Evolutionary conservation across 2,329 filamentous ascomycete genomes (phyloP).

Genomic region (Microcyclosporella mali): DNA sequence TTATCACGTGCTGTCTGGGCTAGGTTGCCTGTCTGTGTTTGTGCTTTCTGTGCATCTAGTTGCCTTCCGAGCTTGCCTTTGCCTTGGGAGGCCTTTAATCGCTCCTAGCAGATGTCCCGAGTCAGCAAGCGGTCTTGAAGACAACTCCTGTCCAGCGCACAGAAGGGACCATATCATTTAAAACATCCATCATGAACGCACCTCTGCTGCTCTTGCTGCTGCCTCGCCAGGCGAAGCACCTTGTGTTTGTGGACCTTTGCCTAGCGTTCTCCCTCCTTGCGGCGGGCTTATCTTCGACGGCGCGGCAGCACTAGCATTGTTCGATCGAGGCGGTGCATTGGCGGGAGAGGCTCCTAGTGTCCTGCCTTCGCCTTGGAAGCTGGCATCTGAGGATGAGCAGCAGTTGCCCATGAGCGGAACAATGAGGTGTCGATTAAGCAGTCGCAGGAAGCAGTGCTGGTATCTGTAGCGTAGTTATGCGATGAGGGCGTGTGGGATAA

Average conservation of each 20-base stretch:
- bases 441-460: neutral
- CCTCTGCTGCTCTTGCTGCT: conserved; percentile 80
- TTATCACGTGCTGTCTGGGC: conserved; percentile 63
- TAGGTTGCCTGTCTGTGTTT: conserved; percentile 63
- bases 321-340: conserved; percentile 38
- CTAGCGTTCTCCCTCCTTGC: conserved; percentile 54
- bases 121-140: too few relatives aligned
- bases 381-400: conserved; percentile 67
- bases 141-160: too few relatives aligned
- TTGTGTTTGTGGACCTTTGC: conserved; percentile 36
- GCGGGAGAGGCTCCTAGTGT: conserved; percentile 56
- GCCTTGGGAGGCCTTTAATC: conserved; percentile 54
- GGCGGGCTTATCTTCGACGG: conserved; percentile 45
- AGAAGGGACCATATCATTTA: too few relatives aligned
- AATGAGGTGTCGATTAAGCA: neutral
- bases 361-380: conserved; percentile 67
- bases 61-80: conserved; percentile 66
- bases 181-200: conserved; percentile 39
- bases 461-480: too few relatives aligned
- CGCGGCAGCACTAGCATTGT: conserved; percentile 33
- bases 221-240: conserved; percentile 54
- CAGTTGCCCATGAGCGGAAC: conserved; percentile 71
- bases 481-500: too few relatives aligned
- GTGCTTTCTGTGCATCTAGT: conserved; percentile 68
- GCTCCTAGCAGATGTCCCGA: conserved; percentile 47